A percentile compares a stretch with the other conserved stretches of the same genome.
phyloP scores from a whole-genome alignment of 768 basidiomycete genomes.

The Suillus variegatus region DNA sequence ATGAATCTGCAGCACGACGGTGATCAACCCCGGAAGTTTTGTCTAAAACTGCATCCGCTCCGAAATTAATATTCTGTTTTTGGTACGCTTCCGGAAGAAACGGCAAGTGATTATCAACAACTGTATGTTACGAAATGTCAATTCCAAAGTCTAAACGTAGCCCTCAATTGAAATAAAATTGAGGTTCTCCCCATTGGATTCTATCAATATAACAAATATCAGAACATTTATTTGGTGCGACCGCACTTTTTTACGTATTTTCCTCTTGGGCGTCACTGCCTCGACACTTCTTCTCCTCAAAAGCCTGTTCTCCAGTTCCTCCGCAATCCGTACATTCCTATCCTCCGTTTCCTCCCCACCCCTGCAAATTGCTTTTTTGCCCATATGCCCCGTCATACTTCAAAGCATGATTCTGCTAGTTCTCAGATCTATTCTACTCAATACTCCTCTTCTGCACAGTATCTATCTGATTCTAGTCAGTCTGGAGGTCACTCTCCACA shows the following conservation, averaged over 20 bases:
- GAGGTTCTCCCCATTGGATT: constrained; percentile 32
- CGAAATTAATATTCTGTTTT: constrained; percentile 4
- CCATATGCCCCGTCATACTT: constrained; percentile 32
- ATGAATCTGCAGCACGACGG: too few relatives aligned
- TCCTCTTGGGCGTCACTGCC: constrained; percentile 32
- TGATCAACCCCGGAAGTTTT: background rate
- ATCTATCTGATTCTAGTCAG: constrained; percentile 29
- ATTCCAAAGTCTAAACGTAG: constrained; percentile 34
- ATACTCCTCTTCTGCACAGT: constrained; percentile 22
- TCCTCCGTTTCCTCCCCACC: constrained; percentile 24
- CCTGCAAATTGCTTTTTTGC: constrained; percentile 20
- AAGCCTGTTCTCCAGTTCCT: constrained; percentile 27
- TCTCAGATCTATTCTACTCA: constrained; percentile 18
- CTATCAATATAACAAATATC: constrained; percentile 28
- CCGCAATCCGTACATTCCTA: constrained; percentile 26
- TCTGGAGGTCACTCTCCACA: constrained; percentile 15
- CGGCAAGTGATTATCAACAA: constrained; percentile 5
- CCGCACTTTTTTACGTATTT: constrained; percentile 34
- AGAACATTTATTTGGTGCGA: constrained; percentile 21
- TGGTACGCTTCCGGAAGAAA: constrained; percentile 6
- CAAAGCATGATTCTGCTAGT: constrained; percentile 26
- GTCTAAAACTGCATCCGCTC: constrained; percentile 1
- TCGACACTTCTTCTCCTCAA: constrained; percentile 37
- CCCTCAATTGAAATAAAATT: constrained; percentile 28
- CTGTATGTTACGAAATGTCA: constrained; percentile 6